phyloP scores from a whole-genome alignment of 2,329 filamentous ascomycete species.

The Ophiostoma piceae region DNA sequence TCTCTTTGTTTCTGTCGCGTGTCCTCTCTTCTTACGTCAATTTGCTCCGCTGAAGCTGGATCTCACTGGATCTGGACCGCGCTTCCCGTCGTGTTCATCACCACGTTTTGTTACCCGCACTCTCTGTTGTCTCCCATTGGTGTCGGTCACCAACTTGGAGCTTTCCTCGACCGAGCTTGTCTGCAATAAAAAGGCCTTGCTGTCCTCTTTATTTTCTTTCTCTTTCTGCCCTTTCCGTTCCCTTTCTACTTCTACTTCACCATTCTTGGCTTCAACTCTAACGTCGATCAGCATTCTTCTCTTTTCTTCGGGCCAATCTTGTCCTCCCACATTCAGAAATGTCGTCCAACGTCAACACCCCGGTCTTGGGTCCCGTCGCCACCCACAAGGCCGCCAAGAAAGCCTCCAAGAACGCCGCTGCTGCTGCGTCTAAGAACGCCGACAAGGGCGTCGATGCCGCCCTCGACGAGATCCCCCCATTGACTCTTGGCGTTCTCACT shows the following conservation, averaged over 20 bases:
- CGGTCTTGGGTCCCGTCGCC: slow-evolving; percentile 52
- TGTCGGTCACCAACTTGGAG: slow-evolving; percentile 17
- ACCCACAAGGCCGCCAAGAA: slow-evolving; percentile 29
- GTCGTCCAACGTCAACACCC: slow-evolving; percentile 60
- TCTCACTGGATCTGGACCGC: slow-evolving; percentile 18
- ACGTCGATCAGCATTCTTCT: slow-evolving; percentile 64
- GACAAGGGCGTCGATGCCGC: slow-evolving; percentile 28
- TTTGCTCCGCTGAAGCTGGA: slow-evolving; percentile 17
- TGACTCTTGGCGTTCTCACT: slow-evolving; percentile 56
- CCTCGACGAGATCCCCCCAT: slow-evolving; percentile 53
- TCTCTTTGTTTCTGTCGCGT: slow-evolving; percentile 23
- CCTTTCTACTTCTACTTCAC: neutral
- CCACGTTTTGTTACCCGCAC: slow-evolving; percentile 8
- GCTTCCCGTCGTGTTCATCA: slow-evolving; percentile 12
- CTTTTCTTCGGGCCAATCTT: slow-evolving; percentile 74
- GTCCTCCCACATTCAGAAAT: slow-evolving; percentile 59
- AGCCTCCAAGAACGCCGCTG: slow-evolving; percentile 13
- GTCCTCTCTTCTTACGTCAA: slow-evolving; percentile 18
- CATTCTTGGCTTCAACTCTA: slow-evolving; percentile 17
- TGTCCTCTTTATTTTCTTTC: slow-evolving; percentile 3
- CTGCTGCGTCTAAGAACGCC: neutral
- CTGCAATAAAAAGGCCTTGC: slow-evolving; percentile 19
- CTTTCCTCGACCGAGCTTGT: neutral
- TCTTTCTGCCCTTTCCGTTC: neutral
- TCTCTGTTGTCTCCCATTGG: neutral